These are phyloP conservation scores for Pyrenophora teres DNA, from an alignment of 2,329 filamentous ascomycete species.

Conservation along the genomic window DNA sequence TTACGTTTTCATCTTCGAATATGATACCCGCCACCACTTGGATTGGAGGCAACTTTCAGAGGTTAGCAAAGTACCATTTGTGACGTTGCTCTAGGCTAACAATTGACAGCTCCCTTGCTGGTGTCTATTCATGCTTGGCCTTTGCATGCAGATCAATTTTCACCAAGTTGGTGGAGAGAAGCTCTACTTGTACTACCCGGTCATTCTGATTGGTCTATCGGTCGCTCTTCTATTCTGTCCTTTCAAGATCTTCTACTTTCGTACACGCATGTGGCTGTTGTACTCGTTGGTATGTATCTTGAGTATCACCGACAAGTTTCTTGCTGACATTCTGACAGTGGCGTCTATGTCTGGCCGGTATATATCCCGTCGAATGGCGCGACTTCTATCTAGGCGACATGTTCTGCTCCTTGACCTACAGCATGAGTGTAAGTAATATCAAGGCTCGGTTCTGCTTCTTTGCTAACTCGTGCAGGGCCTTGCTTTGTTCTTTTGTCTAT, in stretches of 20 bases:
- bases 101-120: slow-evolving; percentile 72
- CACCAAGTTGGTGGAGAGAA: slow-evolving; percentile 65
- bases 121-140: slow-evolving; percentile 74
- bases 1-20: slow-evolving; percentile 96
- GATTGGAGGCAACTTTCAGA: slow-evolving; percentile 89
- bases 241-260: slow-evolving; percentile 72
- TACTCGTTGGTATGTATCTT: slow-evolving; percentile 75
- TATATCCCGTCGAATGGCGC: slow-evolving; percentile 93
- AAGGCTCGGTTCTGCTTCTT: not conserved
- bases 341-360: slow-evolving; percentile 79
- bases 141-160: slow-evolving; percentile 92
- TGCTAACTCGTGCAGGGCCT: slow-evolving; percentile 65
- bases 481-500: slow-evolving; percentile 92
- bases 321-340: slow-evolving; percentile 61
- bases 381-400: slow-evolving; percentile 98
- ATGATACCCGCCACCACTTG: slow-evolving; percentile 81
- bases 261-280: slow-evolving; percentile 81
- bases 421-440: slow-evolving; percentile 70
- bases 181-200: slow-evolving; percentile 85
- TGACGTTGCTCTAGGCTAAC: slow-evolving; percentile 11
- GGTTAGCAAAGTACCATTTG: slow-evolving; percentile 45
- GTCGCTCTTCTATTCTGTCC: slow-evolving; percentile 75
- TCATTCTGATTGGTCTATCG: slow-evolving; percentile 74
- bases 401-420: slow-evolving; percentile 93
- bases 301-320: no score